Conservation (phyloP, 768 basidiomycete genomes). For the Suillus sp. region DNA sequence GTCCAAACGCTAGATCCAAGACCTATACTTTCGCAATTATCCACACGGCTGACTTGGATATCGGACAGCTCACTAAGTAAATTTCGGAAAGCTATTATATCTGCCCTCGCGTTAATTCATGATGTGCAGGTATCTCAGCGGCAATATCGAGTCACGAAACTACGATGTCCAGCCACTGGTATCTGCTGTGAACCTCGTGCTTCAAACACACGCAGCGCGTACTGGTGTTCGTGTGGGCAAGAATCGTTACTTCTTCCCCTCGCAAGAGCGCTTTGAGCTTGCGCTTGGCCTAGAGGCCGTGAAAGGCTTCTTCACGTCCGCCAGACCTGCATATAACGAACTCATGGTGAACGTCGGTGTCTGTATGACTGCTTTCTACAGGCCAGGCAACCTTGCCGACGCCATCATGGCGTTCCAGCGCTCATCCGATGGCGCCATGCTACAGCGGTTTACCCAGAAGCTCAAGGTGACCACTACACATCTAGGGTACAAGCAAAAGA, state of each 20-base stretch:
- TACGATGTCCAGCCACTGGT: slow-evolving; percentile 47
- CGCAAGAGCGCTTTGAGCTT: slow-evolving; percentile 29
- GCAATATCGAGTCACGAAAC: slow-evolving; percentile 35
- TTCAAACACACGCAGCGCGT: slow-evolving; percentile 45
- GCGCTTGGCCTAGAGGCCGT: slow-evolving; percentile 44
- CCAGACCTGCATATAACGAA: slow-evolving; percentile 48
- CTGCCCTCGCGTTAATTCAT: slow-evolving; percentile 9
- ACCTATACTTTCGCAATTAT: slow-evolving; percentile 42
- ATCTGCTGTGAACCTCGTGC: slow-evolving; percentile 50
- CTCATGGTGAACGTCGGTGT: slow-evolving; percentile 57
- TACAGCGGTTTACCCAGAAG: slow-evolving; percentile 49
- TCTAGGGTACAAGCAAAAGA: slow-evolving; percentile 54
- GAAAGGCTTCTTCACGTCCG: slow-evolving; percentile 54
- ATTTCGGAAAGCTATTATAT: slow-evolving; percentile 9
- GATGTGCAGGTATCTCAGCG: slow-evolving; percentile 41
- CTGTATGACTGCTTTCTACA: slow-evolving; percentile 56
- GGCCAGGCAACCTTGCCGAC: slow-evolving; percentile 63
- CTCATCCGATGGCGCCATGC: slow-evolving; percentile 46
- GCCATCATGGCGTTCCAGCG: slow-evolving; percentile 51
- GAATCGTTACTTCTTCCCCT: slow-evolving; percentile 54
- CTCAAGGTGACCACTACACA: slow-evolving; percentile 61
- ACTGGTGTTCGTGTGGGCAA: slow-evolving; percentile 50
- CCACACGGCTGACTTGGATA: slow-evolving; percentile 33
- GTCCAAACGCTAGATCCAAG: slow-evolving; percentile 33
- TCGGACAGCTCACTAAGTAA: slow-evolving; percentile 35